Base-by-base conservation (phyloP, 352 stramenopile genomes). In the Nothophytophthora sp. region DNA sequence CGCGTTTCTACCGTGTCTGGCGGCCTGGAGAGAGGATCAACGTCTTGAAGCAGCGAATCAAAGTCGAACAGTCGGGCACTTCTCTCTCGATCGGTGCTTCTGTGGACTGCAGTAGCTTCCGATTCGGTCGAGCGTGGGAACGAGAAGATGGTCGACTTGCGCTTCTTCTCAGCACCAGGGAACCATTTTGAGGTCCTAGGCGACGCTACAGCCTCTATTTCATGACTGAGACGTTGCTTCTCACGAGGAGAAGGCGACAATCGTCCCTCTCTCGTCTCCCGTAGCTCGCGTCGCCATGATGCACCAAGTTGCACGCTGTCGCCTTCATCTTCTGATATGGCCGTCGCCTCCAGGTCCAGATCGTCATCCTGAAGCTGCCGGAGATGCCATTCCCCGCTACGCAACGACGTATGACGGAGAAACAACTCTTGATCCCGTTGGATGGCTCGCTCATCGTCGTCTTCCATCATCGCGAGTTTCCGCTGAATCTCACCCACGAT, bases 21-120 rank as follows among this genome's bases (percentile, higher is more conserved):
- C 6, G 20, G 20, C 27, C 12, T 24, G 0, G 10, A 57, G 39
- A 45, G 29, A 19, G 45, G 23, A 38, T 58, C 38, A 10, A 37
- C 27, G 15, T 66, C 43, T 43, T 62, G 43, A 4, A 90, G 52
- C 1, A 88, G 36, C n/a, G 70, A 80, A 9, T 81, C 72, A 50
- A 84, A 87, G 29, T 84, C 70, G 42, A 84, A 88, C 11, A 88
- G 42, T 11, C 42, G 62, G 3, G 42, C 22, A n/a, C n/a, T n/a
- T n/a, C n/a, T n/a, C n/a, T n/a, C n/a, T n/a, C n/a, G n/a, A n/a
- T n/a, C n/a, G 15, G 18, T 12, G 29, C 25, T 45, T 33, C 34
- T 44, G 23, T 16, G 32, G 34, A 18, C 12, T 29, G n/a, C n/a
- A n/a, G 9, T n/a, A 2, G 29, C 41, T n/a, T 9, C 15, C 29